Percentiles rank a stretch among this genome's conserved stretches.
Conservation (phyloP, 768 basidiomycete genomes). For the Lentinula sp. region DNA sequence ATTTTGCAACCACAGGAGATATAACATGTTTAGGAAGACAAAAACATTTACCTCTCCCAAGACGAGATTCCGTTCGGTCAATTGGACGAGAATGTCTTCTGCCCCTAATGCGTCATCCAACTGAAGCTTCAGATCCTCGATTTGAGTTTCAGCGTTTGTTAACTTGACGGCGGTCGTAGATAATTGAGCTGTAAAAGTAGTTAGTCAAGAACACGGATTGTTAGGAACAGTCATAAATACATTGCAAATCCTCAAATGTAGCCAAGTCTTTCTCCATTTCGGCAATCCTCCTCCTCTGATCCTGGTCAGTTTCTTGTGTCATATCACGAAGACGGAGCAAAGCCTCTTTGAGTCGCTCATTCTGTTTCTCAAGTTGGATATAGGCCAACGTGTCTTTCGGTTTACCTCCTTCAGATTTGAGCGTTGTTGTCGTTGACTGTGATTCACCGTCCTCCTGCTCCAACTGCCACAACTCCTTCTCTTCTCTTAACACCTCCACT, state of each 20-base stretch:
- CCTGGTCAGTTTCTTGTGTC: constrained; percentile 81
- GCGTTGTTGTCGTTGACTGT: too few relatives aligned
- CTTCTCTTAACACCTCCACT: constrained; percentile 69
- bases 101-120: constrained; percentile 93
- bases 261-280: constrained; percentile 89
- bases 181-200: constrained; percentile 36
- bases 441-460: not conserved
- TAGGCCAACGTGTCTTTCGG: constrained; percentile 1
- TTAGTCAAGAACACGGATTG: constrained; percentile 31
- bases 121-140: constrained; percentile 91
- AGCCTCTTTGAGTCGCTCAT: constrained; percentile 92
- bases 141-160: constrained; percentile 82
- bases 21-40: not conserved
- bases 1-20: too few relatives aligned
- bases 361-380: constrained; percentile 93
- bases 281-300: constrained; percentile 69
- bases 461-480: constrained; percentile 15
- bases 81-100: constrained; percentile 92
- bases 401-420: constrained; percentile 13
- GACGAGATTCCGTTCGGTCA: constrained; percentile 91
- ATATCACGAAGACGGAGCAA: constrained; percentile 87
- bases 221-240: not conserved
- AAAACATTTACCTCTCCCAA: constrained; percentile 68
- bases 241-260: not conserved
- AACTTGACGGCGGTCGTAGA: constrained; percentile 66